Base-by-base conservation (phyloP, 345 rosid genomes). In the Excoecaria agallocha region DNA sequence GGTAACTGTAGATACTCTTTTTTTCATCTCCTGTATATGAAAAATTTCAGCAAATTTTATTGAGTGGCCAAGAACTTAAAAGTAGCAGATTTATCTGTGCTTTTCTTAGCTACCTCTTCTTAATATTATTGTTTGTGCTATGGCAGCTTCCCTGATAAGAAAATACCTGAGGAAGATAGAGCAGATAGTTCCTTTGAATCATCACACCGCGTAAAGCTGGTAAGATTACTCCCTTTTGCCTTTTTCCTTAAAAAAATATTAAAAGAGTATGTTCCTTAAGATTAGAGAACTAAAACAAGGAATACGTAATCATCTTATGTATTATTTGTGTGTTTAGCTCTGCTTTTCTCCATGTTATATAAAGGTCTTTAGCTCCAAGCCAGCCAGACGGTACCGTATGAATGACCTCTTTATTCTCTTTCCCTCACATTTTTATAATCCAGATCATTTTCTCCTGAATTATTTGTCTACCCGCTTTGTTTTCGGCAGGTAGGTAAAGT, bases 101-200 rank as follows among this genome's bases (percentile, higher is more conserved):
- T 37, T 62, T 78, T 63, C 52, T 41, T 73, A 70, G 59, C 20
- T 49, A 45, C 17, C 66, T 74, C 79, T 77, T 81, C 61, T 78
- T 80, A n/a, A 51, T 73, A 20, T 67, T 68, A 52, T 22, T 73
- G 51, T 75, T 78, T 69, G 30, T 77, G 63, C 67, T 70, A 77
- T 87, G 75, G 81, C 87, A 93, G 98, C 87, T 91, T 87, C 70
- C 91, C 96, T 41, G 94, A 81, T 64, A 91, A 86, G 86, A 90
- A 82, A 75, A 81, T 80, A 77, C 70, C 66, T 52, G 85, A 84
- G 69, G 89, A 75, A 85, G 89, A 84, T 74, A 77, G 79, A 79
- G 71, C 75, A 67, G 81, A 76, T 51, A 70, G 75, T 83, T 83
- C 86, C 22, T 83, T 68, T 54, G 89, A 84, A 78, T 85, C 82